phyloP scores from a whole-genome alignment of 2,329 filamentous ascomycete species.

The Cercospora sojina region DNA sequence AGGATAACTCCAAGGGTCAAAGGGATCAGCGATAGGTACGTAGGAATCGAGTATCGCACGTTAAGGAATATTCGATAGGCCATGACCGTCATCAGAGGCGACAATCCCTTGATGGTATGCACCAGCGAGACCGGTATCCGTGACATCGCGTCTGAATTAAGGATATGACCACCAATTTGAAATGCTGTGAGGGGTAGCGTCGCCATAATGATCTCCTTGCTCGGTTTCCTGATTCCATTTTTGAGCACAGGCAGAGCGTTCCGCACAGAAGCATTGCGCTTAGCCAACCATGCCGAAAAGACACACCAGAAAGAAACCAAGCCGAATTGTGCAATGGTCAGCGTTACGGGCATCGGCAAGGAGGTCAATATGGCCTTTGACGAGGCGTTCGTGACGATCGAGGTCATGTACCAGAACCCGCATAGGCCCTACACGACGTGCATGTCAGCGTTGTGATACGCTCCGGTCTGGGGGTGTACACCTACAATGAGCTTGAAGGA shows the following conservation, averaged over 20 bases:
- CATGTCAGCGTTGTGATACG: conserved; percentile 13
- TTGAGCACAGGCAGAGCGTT: conserved; percentile 73
- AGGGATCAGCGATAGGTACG: conserved; percentile 74
- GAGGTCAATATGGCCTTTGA: conserved; percentile 95
- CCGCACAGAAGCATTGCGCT: conserved; percentile 68
- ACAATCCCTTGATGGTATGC: conserved; percentile 97
- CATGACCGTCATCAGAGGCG: conserved; percentile 89
- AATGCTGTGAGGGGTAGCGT: conserved; percentile 91
- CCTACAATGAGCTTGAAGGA: conserved; percentile 83
- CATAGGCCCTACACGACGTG: conserved; percentile 68
- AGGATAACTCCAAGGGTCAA: conserved; percentile 93
- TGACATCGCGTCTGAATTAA: conserved; percentile 89
- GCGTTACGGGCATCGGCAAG: conserved; percentile 83
- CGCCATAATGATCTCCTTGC: conserved; percentile 75
- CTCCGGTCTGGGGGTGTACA: conserved; percentile 15
- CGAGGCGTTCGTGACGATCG: conserved; percentile 93
- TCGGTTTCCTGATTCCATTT: conserved; percentile 78
- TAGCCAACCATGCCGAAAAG: conserved; percentile 72
- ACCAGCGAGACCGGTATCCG: conserved; percentile 96
- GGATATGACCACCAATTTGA: conserved; percentile 87
- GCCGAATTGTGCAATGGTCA: conserved; percentile 90
- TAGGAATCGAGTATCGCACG: conserved; percentile 81
- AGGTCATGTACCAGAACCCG: conserved; percentile 90
- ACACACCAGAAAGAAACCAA: conserved; percentile 90
- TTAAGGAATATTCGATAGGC: conserved; percentile 88